phyloP scores from a whole-genome alignment of 176 grass and related monocot genomes.

The Bolboschoenus planiculmis region DNA sequence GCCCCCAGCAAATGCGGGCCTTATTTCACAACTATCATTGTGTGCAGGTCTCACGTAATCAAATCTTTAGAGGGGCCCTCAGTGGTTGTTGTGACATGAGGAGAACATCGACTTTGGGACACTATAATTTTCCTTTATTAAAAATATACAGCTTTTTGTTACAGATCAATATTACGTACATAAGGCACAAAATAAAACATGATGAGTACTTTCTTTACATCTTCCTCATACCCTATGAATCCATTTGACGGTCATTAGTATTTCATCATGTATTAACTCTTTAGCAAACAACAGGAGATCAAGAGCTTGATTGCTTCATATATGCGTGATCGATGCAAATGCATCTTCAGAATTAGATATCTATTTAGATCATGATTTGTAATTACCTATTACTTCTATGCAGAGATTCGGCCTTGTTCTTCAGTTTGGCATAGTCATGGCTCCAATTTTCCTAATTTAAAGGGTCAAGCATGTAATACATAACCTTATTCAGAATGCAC shows the following conservation, averaged over 20 bases:
- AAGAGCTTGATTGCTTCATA: not conserved
- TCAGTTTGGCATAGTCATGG: constrained; percentile 30
- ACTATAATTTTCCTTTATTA: too few species aligned
- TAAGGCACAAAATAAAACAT: not conserved
- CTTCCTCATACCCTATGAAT: not conserved
- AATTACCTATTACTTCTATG: constrained; percentile 25
- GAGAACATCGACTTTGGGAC: too few species aligned
- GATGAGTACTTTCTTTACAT: not conserved
- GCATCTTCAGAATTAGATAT: not conserved
- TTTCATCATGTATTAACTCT: not conserved
- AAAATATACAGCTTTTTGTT: not conserved
- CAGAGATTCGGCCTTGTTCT: constrained; percentile 25
- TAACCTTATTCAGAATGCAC: not conserved
- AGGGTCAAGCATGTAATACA: not conserved
- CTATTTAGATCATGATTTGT: not conserved
- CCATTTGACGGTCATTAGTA: not conserved
- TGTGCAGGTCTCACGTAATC: too few species aligned
- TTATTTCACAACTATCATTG: too few species aligned
- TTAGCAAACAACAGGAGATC: not conserved
- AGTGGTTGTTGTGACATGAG: too few species aligned
- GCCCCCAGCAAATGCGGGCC: too few species aligned
- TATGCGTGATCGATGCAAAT: not conserved
- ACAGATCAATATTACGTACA: not conserved
- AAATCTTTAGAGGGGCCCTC: too few species aligned
- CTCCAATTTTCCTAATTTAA: constrained; percentile 22